Evolutionary conservation across 306 rosid genomes (phyloP), one percentile per base, ranked within the genome.

Genomic region (Myrica gale): DNA sequence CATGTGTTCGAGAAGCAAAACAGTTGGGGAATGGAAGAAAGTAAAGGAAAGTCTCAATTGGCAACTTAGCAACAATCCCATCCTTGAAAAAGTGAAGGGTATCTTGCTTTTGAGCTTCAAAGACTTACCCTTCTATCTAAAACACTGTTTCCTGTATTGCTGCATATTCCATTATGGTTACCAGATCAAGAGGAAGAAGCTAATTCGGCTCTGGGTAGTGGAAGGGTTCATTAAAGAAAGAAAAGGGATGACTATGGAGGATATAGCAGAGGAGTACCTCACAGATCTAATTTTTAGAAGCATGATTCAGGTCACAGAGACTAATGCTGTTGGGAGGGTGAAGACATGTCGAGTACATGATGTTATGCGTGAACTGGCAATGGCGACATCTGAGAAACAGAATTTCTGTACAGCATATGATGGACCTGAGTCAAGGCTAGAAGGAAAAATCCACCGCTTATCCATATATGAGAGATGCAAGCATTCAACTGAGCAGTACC

Each of bases 121-220:
- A 37, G 68, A 62, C 37, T 62, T 62, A 62, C 68, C 46, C 45
- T 62, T 37, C 46, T 32, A 62, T 62, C 20, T 62, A 37, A 62
- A 62, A 39, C 68, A 37, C 19, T 62, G 68, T 62, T 62, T 62
- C 45, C 37, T 62, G 68, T 62, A 62, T 61, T 61, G 68, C 44
- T 32, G 46, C 26, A 39, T 62, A 32, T 62, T 62, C 39, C 68
- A 37, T 13, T 32, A 13, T 62, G 43, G 68, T 62, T 62, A 39
- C 68, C 68, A 62, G 5, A 62, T 62, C 46, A 62, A 62, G 68
- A 62, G 68, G 20, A 62, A 62, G 68, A 62, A 62, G 46, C 21
- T 37, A 20, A 37, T 62, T 62, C 68, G 68, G 45, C 42, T 62
- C 45, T 62, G 68, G 68, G 46, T 62, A 6, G 68, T 46, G 6